Conservation (phyloP, 2,329 filamentous ascomycete species). For the Elsinoe necatrix region DNA sequence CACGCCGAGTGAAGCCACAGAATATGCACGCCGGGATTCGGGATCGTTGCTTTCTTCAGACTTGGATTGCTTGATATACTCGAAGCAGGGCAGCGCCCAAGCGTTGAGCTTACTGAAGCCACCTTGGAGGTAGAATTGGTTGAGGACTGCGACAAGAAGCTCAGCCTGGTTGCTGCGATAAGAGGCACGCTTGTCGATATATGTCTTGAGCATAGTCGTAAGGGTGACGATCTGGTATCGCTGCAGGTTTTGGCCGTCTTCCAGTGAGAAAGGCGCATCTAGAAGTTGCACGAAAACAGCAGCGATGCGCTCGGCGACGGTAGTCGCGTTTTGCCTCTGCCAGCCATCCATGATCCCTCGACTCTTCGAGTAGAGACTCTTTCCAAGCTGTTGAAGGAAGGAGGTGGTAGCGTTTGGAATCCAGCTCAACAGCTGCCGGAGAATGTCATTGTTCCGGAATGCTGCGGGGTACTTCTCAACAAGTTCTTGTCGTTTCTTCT, state of each 20-base stretch:
- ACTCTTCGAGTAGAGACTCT: slow-evolving; percentile 67
- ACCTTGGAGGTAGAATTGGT: slow-evolving; percentile 74
- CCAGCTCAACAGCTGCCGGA: slow-evolving; percentile 69
- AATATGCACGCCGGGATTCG: slow-evolving; percentile 19
- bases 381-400: slow-evolving; percentile 79
- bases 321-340: slow-evolving; percentile 51
- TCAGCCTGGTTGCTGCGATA: slow-evolving; percentile 45
- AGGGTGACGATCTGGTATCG: slow-evolving; percentile 77
- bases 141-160: slow-evolving; percentile 62
- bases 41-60: slow-evolving; percentile 12
- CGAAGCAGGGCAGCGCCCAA: slow-evolving; percentile 24
- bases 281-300: slow-evolving; percentile 53
- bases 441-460: slow-evolving; percentile 68
- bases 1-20: slow-evolving; percentile 23
- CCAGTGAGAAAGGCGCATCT: slow-evolving; percentile 40
- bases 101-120: slow-evolving; percentile 67
- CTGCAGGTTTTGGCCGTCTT: slow-evolving; percentile 46
- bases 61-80: slow-evolving; percentile 19
- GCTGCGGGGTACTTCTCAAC: slow-evolving; percentile 25
- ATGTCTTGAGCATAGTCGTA: slow-evolving; percentile 66
- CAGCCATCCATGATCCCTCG: slow-evolving; percentile 47
- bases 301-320: slow-evolving; percentile 62
- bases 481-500: slow-evolving; percentile 9
- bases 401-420: slow-evolving; percentile 72
- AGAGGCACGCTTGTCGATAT: slow-evolving; percentile 53